These are phyloP conservation scores for Triangularia setosa DNA, from an alignment of 2,329 filamentous ascomycete genomes.

Conservation along the genomic window DNA sequence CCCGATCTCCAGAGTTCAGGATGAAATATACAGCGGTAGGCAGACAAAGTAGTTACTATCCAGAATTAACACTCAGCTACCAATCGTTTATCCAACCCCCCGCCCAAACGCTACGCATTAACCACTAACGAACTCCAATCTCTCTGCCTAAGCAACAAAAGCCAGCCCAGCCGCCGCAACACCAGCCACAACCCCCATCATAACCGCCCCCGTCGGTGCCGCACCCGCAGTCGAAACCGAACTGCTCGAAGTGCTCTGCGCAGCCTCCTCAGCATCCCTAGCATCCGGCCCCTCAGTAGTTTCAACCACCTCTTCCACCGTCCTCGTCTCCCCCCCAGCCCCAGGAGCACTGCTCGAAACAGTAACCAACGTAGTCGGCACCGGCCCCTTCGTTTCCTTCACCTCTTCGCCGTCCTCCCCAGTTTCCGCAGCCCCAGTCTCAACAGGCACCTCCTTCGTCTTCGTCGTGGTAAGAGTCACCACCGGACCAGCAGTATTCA, in stretches of 20 bases:
- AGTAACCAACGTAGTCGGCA: background rate
- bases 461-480: background rate
- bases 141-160: slow-evolving; percentile 5
- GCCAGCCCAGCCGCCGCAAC: slow-evolving; percentile 13
- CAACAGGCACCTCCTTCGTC: background rate
- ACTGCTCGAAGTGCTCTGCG: background rate
- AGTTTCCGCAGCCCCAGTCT: background rate
- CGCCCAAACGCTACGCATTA: no score
- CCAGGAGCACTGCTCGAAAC: background rate
- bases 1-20: background rate
- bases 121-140: no score
- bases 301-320: background rate
- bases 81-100: no score
- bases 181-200: slow-evolving; percentile 12
- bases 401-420: background rate
- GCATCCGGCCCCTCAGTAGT: background rate
- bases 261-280: background rate
- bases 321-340: background rate
- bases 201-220: slow-evolving; percentile 1
- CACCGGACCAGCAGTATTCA: background rate
- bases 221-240: slow-evolving; percentile 6
- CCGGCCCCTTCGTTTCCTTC: background rate
- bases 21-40: no score
- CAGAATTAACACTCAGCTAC: background rate
- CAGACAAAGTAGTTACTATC: background rate